Conservation (phyloP, 1,284 basidiomycete species). For the Rhodotorula sp. region DNA sequence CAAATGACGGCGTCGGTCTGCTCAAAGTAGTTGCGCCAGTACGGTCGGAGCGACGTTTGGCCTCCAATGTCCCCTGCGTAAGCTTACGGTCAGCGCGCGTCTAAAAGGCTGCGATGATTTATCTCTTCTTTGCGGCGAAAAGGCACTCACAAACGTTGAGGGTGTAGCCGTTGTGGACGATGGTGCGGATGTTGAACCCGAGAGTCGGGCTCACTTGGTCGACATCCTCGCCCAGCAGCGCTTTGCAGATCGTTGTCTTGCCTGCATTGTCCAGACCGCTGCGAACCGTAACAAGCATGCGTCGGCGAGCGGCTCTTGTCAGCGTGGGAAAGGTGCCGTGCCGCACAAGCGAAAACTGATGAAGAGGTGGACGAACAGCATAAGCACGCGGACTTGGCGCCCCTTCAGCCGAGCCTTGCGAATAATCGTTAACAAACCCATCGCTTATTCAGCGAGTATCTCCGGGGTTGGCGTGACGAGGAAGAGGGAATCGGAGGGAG, state of each 20-base stretch:
- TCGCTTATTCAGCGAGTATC: slow-evolving; percentile 10
- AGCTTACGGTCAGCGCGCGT: background rate
- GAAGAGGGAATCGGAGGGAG: background rate
- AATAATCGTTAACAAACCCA: slow-evolving; percentile 91
- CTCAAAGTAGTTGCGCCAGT: slow-evolving; percentile 99
- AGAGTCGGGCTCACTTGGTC: slow-evolving; percentile 85
- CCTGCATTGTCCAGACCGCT: slow-evolving; percentile 99
- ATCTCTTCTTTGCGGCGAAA: accelerated
- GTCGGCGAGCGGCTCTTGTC: background rate
- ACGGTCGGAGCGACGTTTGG: slow-evolving; percentile 89
- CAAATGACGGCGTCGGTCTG: slow-evolving; percentile 97
- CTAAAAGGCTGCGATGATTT: background rate
- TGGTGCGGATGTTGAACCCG: slow-evolving; percentile 98
- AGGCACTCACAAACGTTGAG: slow-evolving; percentile 78
- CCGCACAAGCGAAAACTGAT: background rate
- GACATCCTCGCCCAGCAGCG: slow-evolving; percentile 86
- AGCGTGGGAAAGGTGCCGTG: background rate
- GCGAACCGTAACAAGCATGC: slow-evolving; percentile 7
- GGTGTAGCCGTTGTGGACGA: slow-evolving; percentile 82
- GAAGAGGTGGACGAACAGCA: slow-evolving; percentile 64
- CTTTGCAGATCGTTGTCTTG: slow-evolving; percentile 96
- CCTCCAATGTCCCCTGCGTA: slow-evolving; percentile 89
- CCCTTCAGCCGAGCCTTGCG: slow-evolving; percentile 93
- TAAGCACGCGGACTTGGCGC: slow-evolving; percentile 91
- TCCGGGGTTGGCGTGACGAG: background rate